phyloP scores from a whole-genome alignment of 73 alveolate genomes.

The Paramecium caudatum region DNA sequence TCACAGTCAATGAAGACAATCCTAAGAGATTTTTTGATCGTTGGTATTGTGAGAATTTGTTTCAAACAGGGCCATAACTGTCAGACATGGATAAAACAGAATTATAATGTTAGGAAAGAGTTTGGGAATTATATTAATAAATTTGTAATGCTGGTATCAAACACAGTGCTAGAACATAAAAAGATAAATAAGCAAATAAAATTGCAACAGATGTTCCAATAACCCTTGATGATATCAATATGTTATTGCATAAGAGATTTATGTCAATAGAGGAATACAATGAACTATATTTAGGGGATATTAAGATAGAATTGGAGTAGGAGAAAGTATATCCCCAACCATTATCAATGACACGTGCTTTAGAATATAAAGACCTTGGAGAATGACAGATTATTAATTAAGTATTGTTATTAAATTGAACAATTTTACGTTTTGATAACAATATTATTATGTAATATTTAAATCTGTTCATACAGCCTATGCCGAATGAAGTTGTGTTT shows the following conservation, averaged over 20 bases:
- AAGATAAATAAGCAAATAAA: slow-evolving; percentile 54
- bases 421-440: too few relatives aligned
- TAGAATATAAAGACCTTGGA: slow-evolving; percentile 65
- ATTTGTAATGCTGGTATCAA: slow-evolving; percentile 56
- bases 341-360: slow-evolving; percentile 47
- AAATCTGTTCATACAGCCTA: slow-evolving; percentile 46
- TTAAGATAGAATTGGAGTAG: slow-evolving; percentile 53
- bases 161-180: slow-evolving; percentile 40
- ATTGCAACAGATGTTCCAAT: slow-evolving; percentile 45
- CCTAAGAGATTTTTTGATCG: slow-evolving; percentile 59
- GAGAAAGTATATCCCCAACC: slow-evolving; percentile 46
- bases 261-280: slow-evolving; percentile 61
- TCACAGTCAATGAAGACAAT: slow-evolving; percentile 61
- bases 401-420: too few relatives aligned
- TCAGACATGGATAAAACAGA: slow-evolving; percentile 69
- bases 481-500: not conserved
- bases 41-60: slow-evolving; percentile 68
- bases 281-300: slow-evolving; percentile 43
- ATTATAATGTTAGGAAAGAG: slow-evolving; percentile 57
- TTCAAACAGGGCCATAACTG: slow-evolving; percentile 62
- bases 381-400: too few relatives aligned
- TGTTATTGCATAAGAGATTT: slow-evolving; percentile 63
- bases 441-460: slow-evolving; percentile 44
- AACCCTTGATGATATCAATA: slow-evolving; percentile 61
- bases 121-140: slow-evolving; percentile 67